A percentile compares a stretch with the other conserved stretches of the same genome.
Evolutionary conservation across 208 protist species (phyloP).

Genomic region (Wallacemonas rigidus): DNA sequence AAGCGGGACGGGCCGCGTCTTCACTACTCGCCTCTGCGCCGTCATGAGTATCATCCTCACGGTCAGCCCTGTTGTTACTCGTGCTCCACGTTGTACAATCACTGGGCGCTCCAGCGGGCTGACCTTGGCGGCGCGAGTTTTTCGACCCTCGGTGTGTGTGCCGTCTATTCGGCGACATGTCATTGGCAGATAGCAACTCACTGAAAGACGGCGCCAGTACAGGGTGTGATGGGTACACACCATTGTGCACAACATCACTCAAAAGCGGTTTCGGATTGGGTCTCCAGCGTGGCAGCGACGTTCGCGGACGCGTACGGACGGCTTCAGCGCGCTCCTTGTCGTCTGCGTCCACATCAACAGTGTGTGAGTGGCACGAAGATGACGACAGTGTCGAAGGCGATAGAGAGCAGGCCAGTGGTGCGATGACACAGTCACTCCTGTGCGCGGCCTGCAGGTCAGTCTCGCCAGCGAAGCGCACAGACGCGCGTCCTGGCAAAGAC

Average conservation of each 20-base stretch:
- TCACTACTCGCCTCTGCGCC: no score
- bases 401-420: background rate
- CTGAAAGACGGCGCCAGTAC: conserved; percentile 1
- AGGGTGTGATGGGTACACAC: conserved; percentile 5
- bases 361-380: background rate
- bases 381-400: background rate
- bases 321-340: background rate
- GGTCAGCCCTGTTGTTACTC: no score
- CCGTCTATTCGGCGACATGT: no score
- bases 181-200: background rate
- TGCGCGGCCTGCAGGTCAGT: background rate
- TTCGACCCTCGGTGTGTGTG: no score
- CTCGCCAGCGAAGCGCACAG: background rate
- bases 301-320: background rate
- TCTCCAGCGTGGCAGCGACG: background rate
- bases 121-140: no score
- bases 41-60: no score
- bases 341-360: background rate
- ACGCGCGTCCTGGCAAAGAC: background rate
- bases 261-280: conserved; percentile 11
- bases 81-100: no score
- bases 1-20: no score
- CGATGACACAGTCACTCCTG: background rate
- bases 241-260: conserved; percentile 5
- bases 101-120: no score